Evolutionary conservation across 148 eudicot species (phyloP).

Genomic region (Heliosperma pusillum): DNA sequence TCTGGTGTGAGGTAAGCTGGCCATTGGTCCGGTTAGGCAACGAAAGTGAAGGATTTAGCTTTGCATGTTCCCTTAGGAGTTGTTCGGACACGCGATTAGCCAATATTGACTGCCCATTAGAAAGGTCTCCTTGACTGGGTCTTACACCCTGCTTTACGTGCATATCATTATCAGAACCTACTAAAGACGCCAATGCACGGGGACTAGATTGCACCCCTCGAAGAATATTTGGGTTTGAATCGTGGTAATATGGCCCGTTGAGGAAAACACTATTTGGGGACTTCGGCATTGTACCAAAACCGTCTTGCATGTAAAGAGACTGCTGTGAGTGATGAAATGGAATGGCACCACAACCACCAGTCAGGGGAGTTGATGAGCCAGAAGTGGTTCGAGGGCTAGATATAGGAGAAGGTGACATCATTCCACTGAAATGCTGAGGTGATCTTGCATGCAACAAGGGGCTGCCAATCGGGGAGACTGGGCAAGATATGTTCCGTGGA

Average conservation of each 20-base stretch:
- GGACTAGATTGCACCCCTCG: conserved; percentile 54
- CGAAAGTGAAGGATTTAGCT: conserved; percentile 43
- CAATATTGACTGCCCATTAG: conserved; percentile 60
- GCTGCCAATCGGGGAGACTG: conserved; percentile 96
- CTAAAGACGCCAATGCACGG: conserved; percentile 39
- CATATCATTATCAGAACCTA: conserved; percentile 37
- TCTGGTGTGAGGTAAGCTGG: conserved; percentile 14
- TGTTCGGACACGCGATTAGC: conserved; percentile 79
- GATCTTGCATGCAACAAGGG: conserved; percentile 77
- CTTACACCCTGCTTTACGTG: conserved; percentile 45
- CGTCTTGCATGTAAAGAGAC: conserved; percentile 50
- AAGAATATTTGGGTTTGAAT: conserved; percentile 53
- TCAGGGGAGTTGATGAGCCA: conserved; percentile 87
- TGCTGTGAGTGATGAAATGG: conserved; percentile 65
- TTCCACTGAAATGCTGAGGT: conserved; percentile 71
- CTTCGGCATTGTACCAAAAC: conserved; percentile 44
- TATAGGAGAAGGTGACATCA: conserved; percentile 82
- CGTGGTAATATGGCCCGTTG: conserved; percentile 50
- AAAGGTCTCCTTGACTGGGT: conserved; percentile 37
- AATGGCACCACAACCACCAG: conserved; percentile 57
- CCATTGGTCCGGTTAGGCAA: conserved; percentile 29
- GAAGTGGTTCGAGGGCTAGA: conserved; percentile 85
- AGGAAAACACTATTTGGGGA: conserved; percentile 50
- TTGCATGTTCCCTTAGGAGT: conserved; percentile 61
- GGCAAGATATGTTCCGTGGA: conserved; percentile 80